Conservation (phyloP, 192 early-diverging fungal species). For the Rhizoclosmatium sp. region DNA sequence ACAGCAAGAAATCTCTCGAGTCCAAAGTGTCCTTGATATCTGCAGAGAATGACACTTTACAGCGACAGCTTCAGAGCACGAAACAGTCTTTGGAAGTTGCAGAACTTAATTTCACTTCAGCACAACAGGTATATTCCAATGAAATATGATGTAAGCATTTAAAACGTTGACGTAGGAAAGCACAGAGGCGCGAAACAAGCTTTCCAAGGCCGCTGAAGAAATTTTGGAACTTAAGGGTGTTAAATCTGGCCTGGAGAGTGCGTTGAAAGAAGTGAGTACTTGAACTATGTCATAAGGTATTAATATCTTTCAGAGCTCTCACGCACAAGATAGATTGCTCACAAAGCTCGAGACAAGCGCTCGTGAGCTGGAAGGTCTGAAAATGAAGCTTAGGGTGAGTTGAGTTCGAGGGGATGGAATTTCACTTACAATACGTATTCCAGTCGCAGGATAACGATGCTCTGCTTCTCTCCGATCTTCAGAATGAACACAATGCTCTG, state of each 20-base stretch:
- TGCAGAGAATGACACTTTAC: neutral
- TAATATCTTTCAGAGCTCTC: neutral
- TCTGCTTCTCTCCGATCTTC: neutral
- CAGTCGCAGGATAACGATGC: neutral
- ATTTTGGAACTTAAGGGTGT: neutral
- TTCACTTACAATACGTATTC: neutral
- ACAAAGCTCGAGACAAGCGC: neutral
- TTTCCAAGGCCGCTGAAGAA: neutral
- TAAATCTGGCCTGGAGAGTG: neutral
- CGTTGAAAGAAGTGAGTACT: neutral
- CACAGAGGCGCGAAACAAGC: neutral
- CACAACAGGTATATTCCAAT: neutral
- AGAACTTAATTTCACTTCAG: neutral
- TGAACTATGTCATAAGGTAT: neutral
- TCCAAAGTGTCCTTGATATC: neutral
- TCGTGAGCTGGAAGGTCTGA: neutral
- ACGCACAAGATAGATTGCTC: neutral
- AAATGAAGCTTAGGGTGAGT: neutral
- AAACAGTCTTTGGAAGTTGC: neutral
- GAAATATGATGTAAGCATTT: neutral
- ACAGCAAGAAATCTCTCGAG: conserved; percentile 1
- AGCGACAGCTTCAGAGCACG: neutral
- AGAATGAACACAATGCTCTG: neutral
- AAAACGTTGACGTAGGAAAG: neutral
- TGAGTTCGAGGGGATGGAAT: neutral